phyloP scores from a whole-genome alignment of 805 yeast genomes.

The Metschnikowia santaceciliae region DNA sequence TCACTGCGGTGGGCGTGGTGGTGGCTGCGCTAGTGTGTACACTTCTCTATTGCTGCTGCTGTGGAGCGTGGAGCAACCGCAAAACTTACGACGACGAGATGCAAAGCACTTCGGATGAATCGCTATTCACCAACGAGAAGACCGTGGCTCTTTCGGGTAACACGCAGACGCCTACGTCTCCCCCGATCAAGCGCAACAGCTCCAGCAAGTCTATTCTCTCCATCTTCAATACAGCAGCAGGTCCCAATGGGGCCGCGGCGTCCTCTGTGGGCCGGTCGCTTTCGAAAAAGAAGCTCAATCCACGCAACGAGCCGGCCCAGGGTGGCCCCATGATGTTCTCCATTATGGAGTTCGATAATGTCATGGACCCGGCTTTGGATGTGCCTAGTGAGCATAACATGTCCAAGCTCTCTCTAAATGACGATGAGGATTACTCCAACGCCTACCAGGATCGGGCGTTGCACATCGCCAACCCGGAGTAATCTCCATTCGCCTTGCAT shows the following conservation, averaged over 20 bases:
- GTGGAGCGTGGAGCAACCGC: constrained; percentile 14
- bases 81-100: constrained; percentile 38
- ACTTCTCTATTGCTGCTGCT: constrained; percentile 41
- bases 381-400: constrained; percentile 14
- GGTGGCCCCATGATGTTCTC: constrained; percentile 30
- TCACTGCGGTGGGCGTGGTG: constrained; percentile 72
- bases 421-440: constrained; percentile 18
- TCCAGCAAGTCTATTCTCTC: constrained; percentile 34
- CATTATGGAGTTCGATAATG: constrained; percentile 21
- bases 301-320: constrained; percentile 14
- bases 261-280: constrained; percentile 25
- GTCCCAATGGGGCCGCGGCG: constrained; percentile 10
- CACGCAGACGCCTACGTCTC: constrained; percentile 7
- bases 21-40: constrained; percentile 41
- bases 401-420: constrained; percentile 16
- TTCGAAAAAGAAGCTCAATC: constrained; percentile 28
- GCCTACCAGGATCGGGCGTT: constrained; percentile 12
- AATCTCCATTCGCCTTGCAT: not conserved
- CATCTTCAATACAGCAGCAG: constrained; percentile 17
- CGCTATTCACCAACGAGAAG: constrained; percentile 21
- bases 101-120: constrained; percentile 32
- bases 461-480: constrained; percentile 19
- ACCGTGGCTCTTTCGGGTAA: constrained; percentile 8
- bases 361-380: constrained; percentile 14
- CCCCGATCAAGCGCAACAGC: constrained; percentile 28